phyloP scores from a whole-genome alignment of 2,329 filamentous ascomycete species.

The Pseudocercospora fijiensis region DNA sequence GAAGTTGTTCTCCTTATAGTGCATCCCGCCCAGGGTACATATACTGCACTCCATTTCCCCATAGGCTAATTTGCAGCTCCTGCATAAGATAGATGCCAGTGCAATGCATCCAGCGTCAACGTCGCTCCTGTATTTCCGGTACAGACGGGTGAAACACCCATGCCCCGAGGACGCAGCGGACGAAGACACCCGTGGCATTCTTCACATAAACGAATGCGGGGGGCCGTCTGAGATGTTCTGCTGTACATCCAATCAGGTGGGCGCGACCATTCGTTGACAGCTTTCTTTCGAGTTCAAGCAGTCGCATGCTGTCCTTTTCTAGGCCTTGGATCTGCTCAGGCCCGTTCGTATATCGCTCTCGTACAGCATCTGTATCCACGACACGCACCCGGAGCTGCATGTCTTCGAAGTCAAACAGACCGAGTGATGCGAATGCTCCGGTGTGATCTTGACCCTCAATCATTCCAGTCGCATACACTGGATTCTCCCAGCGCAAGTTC shows the following conservation, averaged over 20 bases:
- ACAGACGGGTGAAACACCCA: neutral
- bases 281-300: neutral
- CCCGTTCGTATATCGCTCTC: neutral
- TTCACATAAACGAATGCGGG: neutral
- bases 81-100: neutral
- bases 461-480: neutral
- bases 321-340: neutral
- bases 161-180: neutral
- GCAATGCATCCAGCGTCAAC: too few species aligned
- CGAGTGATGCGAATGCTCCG: neutral
- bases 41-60: neutral
- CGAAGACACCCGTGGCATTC: neutral
- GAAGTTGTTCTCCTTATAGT: too few species aligned
- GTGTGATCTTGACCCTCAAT: neutral
- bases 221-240: neutral
- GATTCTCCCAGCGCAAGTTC: neutral
- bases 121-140: neutral
- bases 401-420: neutral
- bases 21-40: neutral
- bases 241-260: neutral
- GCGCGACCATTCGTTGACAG: neutral
- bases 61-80: neutral
- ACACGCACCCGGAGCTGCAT: neutral
- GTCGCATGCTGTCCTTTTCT: neutral
- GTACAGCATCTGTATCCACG: neutral